Base-by-base conservation (phyloP, 129 eudicot species). In the Helianthus tuberosus region DNA sequence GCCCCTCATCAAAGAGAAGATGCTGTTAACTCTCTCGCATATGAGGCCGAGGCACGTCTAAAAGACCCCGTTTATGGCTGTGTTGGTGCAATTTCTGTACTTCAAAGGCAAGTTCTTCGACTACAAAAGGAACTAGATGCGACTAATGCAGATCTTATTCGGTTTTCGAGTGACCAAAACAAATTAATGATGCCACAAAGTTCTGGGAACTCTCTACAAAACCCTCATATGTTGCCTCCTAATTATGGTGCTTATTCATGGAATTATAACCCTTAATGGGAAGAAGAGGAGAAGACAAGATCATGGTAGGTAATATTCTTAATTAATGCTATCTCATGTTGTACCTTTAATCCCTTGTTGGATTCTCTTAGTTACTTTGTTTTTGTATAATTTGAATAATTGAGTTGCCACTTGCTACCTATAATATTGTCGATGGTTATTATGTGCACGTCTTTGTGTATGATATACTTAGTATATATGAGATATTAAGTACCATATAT, bases 1-100 rank as follows among this genome's bases (percentile, higher is more conserved):
- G 84, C 71, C 1, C 93, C 89, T 46, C 91, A 87, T 53, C 86
- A 82, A 65, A 69, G 98, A 63, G 93, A 84, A 79, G 96, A 89
- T 27, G 94, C 98, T 1, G 98, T 88, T 5, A 90, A 89, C 52
- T 88, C 96, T 78, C 86, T 92, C 23, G 96, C 96, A 2, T 87
- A 87, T 52, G 98, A 92, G 78, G 98, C 98, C 39, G 95, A 83
- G 68, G 93, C 89, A 2, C 91, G 98, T 13, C 71, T 92, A 17
- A 88, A 84, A 74, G 93, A 92, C 64, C 96, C 98, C 0, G 96
- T 92, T 2, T 87, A 92, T 49, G 98, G 98, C 7, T 88, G 96
- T 51, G 98, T 89, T 12, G 96, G 98, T 3, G 96, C 93, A 13
- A 89, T 92, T 29, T 87, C 94, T 0, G 90, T 78, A 1, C 96